Evolutionary conservation across 1,284 basidiomycete genomes (phyloP).

Genomic region (Ganoderma sinense): DNA sequence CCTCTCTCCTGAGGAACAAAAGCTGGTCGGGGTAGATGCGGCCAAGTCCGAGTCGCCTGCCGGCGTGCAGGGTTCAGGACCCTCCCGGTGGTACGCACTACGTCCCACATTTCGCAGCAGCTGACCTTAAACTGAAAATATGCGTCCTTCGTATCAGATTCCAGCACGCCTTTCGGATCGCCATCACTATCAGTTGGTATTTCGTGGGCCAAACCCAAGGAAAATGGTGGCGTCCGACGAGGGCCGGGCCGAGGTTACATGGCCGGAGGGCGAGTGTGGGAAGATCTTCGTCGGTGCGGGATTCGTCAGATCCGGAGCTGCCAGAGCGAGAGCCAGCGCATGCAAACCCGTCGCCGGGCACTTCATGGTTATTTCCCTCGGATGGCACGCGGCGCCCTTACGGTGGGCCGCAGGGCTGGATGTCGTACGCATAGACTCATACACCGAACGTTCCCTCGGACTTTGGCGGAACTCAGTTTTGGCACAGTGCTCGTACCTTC

Average conservation of each 20-base stretch:
- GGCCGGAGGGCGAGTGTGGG: conserved; percentile 15
- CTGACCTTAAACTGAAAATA: conserved; percentile 9
- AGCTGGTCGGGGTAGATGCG: conserved; percentile 32
- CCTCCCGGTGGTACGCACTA: conserved; percentile 17
- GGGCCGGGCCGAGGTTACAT: conserved; percentile 18
- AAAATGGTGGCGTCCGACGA: not conserved
- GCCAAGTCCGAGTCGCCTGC: conserved; percentile 15
- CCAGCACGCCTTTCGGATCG: not conserved
- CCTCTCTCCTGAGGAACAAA: conserved; percentile 43
- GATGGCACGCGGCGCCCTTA: not conserved
- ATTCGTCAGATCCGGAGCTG: conserved; percentile 7
- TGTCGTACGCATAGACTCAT: not conserved
- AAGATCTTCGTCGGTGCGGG: conserved; percentile 12
- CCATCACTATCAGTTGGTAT: not conserved
- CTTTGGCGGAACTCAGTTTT: not conserved
- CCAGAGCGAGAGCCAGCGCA: no score
- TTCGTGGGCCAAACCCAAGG: not conserved
- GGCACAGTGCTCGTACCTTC: not conserved
- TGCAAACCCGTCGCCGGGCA: not conserved
- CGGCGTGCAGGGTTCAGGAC: conserved; percentile 15
- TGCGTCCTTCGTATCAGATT: conserved; percentile 13
- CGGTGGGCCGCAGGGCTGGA: not conserved
- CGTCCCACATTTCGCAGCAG: conserved; percentile 6
- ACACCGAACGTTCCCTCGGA: not conserved
- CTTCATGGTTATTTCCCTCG: not conserved